phyloP scores from a whole-genome alignment of 768 basidiomycete genomes.

The Lyophyllum semitale region DNA sequence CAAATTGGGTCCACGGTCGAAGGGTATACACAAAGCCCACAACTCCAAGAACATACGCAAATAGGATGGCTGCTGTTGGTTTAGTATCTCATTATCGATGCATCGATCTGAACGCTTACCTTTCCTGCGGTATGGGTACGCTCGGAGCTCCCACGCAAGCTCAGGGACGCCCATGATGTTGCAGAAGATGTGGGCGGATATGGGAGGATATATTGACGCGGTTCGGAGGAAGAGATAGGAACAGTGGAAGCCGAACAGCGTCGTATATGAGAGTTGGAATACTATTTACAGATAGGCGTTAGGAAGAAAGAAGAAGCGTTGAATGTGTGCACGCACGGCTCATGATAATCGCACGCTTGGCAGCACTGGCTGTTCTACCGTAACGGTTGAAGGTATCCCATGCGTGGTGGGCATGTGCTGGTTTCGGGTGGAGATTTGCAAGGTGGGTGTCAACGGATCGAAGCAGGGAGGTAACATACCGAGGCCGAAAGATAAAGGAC shows the following conservation, averaged over 20 bases:
- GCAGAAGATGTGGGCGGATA: constrained; percentile 87
- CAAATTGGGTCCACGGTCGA: constrained; percentile 46
- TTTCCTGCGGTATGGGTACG: constrained; percentile 51
- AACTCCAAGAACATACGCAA: constrained; percentile 62
- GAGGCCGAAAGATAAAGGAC: constrained; percentile 86
- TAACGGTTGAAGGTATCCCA: constrained; percentile 81
- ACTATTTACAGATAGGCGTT: constrained; percentile 41
- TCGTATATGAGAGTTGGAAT: constrained; percentile 90
- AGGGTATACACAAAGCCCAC: constrained; percentile 57
- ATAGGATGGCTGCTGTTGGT: constrained; percentile 46
- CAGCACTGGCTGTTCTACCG: constrained; percentile 67
- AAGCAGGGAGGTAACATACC: constrained; percentile 47
- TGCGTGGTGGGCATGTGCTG: constrained; percentile 92
- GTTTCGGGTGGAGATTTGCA: not conserved
- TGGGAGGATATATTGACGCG: constrained; percentile 75
- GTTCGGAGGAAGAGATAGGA: constrained; percentile 87
- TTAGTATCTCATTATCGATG: not conserved
- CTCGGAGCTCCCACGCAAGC: constrained; percentile 53
- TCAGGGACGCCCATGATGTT: constrained; percentile 93
- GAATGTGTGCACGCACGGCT: constrained; percentile 45
- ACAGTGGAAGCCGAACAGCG: constrained; percentile 87
- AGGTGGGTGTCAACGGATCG: not conserved
- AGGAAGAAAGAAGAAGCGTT: not conserved
- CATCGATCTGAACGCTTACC: constrained; percentile 40
- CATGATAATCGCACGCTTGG: constrained; percentile 58